phyloP scores from a whole-genome alignment of 2,329 filamentous ascomycete genomes.

The Didymellaceae sp. region DNA sequence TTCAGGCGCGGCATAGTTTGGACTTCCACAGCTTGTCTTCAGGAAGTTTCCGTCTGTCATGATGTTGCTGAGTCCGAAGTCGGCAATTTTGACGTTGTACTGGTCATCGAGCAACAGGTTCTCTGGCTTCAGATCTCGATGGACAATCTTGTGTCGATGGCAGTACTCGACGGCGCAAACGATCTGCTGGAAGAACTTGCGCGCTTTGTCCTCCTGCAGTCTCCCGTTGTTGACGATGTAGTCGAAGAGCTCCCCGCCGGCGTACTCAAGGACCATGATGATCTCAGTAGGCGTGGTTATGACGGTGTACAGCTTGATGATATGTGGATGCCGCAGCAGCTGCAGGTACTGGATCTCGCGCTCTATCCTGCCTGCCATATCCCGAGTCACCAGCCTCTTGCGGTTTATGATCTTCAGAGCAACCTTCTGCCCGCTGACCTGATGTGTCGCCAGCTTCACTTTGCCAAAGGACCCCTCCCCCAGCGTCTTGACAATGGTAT shows the following conservation, averaged over 20 bases:
- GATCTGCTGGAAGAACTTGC: conserved; percentile 98
- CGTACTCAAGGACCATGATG: conserved; percentile 99
- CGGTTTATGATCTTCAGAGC: conserved; percentile 97
- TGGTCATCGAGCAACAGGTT: conserved; percentile 94
- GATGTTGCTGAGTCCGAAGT: conserved; percentile 98
- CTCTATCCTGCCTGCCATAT: conserved; percentile 98
- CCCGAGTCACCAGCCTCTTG: conserved; percentile 93
- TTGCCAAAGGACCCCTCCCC: conserved; percentile 98
- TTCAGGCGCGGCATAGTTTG: conserved; percentile 97
- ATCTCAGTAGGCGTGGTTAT: conserved; percentile 95
- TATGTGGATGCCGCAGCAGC: conserved; percentile 92
- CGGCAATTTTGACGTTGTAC: conserved; percentile 98
- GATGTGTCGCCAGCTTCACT: conserved; percentile 94
- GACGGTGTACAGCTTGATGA: conserved; percentile 98
- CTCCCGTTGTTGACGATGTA: conserved; percentile 95
- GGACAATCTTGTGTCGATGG: conserved; percentile 97
- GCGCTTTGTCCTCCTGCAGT: conserved; percentile 89
- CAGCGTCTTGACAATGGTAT: conserved; percentile 86
- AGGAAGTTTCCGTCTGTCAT: conserved; percentile 99
- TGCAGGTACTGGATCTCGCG: conserved; percentile 98
- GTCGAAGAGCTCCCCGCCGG: conserved; percentile 94
- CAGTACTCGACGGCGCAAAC: conserved; percentile 99
- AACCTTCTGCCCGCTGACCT: conserved; percentile 91
- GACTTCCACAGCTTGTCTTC: conserved; percentile 97
- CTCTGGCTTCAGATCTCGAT: conserved; percentile 96